These are phyloP conservation scores for Aspergillus sparsus DNA, from an alignment of 495 filamentous ascomycete species.

Conservation along the genomic window DNA sequence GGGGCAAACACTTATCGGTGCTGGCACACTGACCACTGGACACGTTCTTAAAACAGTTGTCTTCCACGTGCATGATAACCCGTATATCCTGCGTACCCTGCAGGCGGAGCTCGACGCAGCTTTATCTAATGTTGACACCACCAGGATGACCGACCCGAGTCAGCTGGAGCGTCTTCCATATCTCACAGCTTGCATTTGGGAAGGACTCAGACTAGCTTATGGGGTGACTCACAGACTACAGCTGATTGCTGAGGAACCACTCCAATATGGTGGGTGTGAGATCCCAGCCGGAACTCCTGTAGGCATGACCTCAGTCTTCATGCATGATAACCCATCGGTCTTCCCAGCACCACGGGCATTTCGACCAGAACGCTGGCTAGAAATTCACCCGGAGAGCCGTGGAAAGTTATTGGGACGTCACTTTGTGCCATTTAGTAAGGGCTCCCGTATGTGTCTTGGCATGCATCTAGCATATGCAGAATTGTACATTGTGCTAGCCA, in stretches of 20 bases:
- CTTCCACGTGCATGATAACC: slow-evolving; percentile 11
- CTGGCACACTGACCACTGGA: slow-evolving; percentile 12
- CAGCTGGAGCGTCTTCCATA: slow-evolving; percentile 11
- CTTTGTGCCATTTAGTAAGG: slow-evolving; percentile 16
- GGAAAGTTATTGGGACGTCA: slow-evolving; percentile 5
- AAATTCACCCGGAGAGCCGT: background rate
- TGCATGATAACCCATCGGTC: slow-evolving; percentile 9
- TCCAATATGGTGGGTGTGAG: background rate
- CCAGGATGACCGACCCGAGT: slow-evolving; percentile 1
- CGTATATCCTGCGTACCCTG: background rate
- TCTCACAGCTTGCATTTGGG: slow-evolving; percentile 10
- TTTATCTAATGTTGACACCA: background rate
- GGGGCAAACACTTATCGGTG: slow-evolving; percentile 14
- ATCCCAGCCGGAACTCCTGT: slow-evolving; percentile 12
- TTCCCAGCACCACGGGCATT: slow-evolving; percentile 10
- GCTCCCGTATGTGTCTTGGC: slow-evolving; percentile 15
- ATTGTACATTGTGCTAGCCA: slow-evolving; percentile 35
- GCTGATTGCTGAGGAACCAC: slow-evolving; percentile 14
- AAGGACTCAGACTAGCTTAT: slow-evolving; percentile 9
- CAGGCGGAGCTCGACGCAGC: background rate
- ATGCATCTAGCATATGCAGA: slow-evolving; percentile 27
- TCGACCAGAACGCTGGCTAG: slow-evolving; percentile 14
- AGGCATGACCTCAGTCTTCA: slow-evolving; percentile 13
- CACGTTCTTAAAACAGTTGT: slow-evolving; percentile 9
- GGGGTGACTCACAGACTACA: slow-evolving; percentile 12